Conservation (phyloP, 202 grass and related monocot genomes). For the Bolboschoenoplectus hybrid region DNA sequence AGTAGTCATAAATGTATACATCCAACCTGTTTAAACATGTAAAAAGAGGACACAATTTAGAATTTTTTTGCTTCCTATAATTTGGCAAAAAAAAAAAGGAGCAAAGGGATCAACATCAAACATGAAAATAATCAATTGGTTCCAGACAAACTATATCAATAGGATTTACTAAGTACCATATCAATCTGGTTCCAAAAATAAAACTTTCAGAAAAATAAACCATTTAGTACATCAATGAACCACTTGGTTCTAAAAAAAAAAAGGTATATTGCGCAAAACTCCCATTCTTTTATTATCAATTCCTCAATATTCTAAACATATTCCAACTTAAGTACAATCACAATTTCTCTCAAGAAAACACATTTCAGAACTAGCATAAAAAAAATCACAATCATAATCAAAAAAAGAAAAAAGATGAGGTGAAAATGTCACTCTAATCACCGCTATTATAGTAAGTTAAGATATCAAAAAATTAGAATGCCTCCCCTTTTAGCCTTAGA, state of each 20-base stretch:
- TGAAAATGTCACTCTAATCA: not conserved
- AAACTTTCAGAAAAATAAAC: not conserved
- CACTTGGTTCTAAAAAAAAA: not conserved
- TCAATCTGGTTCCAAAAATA: not conserved
- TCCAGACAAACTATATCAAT: not conserved
- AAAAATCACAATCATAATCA: not conserved
- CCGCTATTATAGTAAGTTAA: not conserved
- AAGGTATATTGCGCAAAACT: not conserved
- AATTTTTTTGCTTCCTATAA: not conserved
- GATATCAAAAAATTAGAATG: not conserved
- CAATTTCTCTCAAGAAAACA: not conserved
- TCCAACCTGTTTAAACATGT: slow-evolving; percentile 75
- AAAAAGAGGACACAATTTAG: not conserved
- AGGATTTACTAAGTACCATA: not conserved
- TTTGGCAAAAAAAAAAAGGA: not conserved
- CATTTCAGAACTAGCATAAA: not conserved
- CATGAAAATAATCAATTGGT: not conserved
- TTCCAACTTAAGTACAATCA: not conserved
- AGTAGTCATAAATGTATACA: slow-evolving; percentile 98
- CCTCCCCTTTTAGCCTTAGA: not conserved
- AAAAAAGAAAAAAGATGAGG: not conserved
- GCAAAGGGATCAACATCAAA: not conserved
- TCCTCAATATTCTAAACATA: not conserved
- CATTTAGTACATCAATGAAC: not conserved
- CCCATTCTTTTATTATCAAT: not conserved